These are phyloP conservation scores for Myxozyma vanderwaltii DNA, from an alignment of 805 yeast species.

Conservation along the genomic window DNA sequence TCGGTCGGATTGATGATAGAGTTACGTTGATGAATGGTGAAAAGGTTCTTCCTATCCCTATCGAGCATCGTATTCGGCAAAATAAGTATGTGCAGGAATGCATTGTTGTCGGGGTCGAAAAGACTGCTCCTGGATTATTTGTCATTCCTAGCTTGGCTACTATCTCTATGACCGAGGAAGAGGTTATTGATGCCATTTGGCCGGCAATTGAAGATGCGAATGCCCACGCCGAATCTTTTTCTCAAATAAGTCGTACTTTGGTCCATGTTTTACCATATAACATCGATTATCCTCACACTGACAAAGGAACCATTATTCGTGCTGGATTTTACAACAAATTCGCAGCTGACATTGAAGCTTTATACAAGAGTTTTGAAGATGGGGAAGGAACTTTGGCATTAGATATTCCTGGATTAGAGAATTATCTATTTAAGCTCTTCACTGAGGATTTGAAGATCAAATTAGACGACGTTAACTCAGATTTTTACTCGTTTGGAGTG, in stretches of 20 bases:
- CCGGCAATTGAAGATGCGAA: conserved; percentile 22
- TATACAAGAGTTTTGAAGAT: conserved; percentile 14
- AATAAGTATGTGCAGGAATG: conserved; percentile 17
- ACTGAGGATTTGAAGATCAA: conserved; percentile 5
- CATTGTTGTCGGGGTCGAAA: conserved; percentile 27
- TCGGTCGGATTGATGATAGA: conserved; percentile 25
- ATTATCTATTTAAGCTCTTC: conserved; percentile 12
- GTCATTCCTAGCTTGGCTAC: conserved; percentile 10
- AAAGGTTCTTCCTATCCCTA: conserved; percentile 26
- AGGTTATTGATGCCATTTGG: conserved; percentile 21
- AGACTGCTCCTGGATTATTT: conserved; percentile 17
- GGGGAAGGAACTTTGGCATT: conserved; percentile 13
- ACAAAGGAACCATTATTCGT: conserved; percentile 28
- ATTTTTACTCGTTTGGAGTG: conserved; percentile 23
- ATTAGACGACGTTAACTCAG: conserved; percentile 8
- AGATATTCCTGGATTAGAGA: conserved; percentile 2
- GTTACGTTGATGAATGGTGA: conserved; percentile 29
- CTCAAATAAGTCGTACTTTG: conserved; percentile 19
- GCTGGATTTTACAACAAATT: conserved; percentile 25
- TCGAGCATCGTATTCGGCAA: conserved; percentile 26
- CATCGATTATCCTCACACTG: conserved; percentile 26
- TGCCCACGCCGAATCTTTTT: conserved; percentile 17
- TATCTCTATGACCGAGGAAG: neutral
- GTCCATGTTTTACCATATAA: conserved; percentile 16
- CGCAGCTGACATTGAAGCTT: conserved; percentile 20